These are phyloP conservation scores for Ormosia emarginata DNA, from an alignment of 306 rosid species.

Conservation along the genomic window DNA sequence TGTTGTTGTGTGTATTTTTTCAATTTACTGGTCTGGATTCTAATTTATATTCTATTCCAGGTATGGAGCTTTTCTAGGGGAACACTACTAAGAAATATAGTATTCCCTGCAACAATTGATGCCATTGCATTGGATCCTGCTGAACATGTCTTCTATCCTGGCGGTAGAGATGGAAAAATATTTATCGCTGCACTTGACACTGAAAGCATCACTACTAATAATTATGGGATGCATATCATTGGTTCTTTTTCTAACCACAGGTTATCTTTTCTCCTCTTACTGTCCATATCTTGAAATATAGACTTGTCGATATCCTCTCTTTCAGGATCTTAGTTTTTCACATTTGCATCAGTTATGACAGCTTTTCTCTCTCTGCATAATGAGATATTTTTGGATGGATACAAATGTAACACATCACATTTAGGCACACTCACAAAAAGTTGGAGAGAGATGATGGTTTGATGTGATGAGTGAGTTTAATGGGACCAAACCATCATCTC, in stretches of 20 bases:
- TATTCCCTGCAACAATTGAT: conserved; percentile 59
- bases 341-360: not conserved
- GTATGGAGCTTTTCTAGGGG: conserved; percentile 83
- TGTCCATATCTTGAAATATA: not conserved
- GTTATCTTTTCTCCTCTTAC: conserved; percentile 32
- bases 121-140: conserved; percentile 72
- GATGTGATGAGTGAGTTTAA: no score
- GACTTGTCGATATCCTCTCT: not conserved
- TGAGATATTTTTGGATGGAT: no score
- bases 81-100: conserved; percentile 56
- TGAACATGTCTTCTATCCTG: conserved; percentile 72
- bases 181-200: conserved; percentile 61
- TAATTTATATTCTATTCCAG: conserved; percentile 30
- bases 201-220: conserved; percentile 37
- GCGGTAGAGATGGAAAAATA: conserved; percentile 72
- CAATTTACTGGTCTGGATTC: conserved; percentile 1
- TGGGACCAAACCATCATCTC: no score
- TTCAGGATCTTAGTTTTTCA: not conserved
- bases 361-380: not conserved
- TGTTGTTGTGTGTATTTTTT: no score
- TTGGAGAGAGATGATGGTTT: no score
- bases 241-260: conserved; percentile 67
- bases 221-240: conserved; percentile 56
- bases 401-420: no score
- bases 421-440: no score